phyloP scores from a whole-genome alignment of 805 yeast genomes.

The Yarrowia yakushimensis region DNA sequence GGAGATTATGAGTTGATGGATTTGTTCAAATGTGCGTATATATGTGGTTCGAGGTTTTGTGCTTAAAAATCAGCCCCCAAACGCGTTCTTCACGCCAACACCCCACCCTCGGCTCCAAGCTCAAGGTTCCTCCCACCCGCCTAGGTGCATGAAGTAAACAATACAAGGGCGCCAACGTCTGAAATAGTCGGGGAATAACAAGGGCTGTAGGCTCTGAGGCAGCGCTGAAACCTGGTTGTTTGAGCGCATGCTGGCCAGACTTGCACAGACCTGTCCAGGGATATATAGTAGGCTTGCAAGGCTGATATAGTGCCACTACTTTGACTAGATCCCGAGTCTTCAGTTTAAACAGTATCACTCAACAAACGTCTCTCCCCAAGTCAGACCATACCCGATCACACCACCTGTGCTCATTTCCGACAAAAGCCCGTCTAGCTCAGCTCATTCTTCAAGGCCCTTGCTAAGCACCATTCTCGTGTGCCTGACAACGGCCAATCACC shows the following conservation, averaged over 20 bases:
- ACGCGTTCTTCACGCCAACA: too few species aligned
- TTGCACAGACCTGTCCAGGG: too few species aligned
- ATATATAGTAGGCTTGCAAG: too few species aligned
- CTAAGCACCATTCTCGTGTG: background rate
- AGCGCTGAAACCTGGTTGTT: background rate
- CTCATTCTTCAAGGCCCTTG: background rate
- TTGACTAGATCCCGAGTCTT: too few species aligned
- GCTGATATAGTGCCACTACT: too few species aligned
- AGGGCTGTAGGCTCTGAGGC: background rate
- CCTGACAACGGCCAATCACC: background rate
- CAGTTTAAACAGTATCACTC: too few species aligned
- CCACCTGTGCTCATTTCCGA: background rate
- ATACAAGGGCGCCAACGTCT: background rate
- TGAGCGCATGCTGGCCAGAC: background rate
- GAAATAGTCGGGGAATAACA: conserved; percentile 16
- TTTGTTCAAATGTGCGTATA: too few species aligned
- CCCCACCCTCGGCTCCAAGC: background rate
- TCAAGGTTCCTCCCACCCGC: background rate
- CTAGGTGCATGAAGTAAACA: background rate
- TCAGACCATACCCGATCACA: background rate
- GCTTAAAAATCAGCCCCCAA: background rate
- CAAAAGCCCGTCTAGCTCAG: background rate
- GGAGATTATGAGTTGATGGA: background rate
- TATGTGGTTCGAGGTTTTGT: too few species aligned
- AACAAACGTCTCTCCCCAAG: too few species aligned